Conservation (phyloP, 306 rosid genomes). For the Vigna mungo region DNA sequence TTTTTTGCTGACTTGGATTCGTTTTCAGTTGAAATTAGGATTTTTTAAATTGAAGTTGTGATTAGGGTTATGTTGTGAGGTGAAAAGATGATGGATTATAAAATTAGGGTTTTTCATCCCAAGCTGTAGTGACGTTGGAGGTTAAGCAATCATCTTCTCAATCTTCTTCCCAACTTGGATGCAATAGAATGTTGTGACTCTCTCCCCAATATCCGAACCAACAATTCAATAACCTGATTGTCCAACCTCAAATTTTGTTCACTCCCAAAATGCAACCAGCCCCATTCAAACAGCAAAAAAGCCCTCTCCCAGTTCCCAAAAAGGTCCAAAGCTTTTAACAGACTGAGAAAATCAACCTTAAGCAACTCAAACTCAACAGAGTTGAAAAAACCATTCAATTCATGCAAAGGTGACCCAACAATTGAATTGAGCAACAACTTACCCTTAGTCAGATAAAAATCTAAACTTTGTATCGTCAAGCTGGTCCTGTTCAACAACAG, state of each 20-base stretch:
- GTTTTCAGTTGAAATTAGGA: too few relatives aligned
- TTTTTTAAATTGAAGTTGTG: too few relatives aligned
- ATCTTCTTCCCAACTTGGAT: constrained; percentile 69
- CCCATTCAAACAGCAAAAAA: constrained; percentile 82
- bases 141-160: too few relatives aligned
- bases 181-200: constrained; percentile 90
- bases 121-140: too few relatives aligned
- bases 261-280: constrained; percentile 54
- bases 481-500: constrained; percentile 28
- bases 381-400: constrained; percentile 62
- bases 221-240: constrained; percentile 68
- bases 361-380: constrained; percentile 66
- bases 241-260: constrained; percentile 61
- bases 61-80: too few relatives aligned
- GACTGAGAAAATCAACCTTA: constrained; percentile 69
- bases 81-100: too few relatives aligned
- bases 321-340: constrained; percentile 78
- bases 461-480: constrained; percentile 45
- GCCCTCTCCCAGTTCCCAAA: constrained; percentile 87
- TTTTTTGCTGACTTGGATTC: too few relatives aligned
- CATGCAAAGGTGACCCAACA: constrained; percentile 60
- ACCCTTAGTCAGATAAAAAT: constrained; percentile 72
- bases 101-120: too few relatives aligned
- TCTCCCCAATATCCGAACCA: constrained; percentile 82
- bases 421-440: constrained; percentile 71